phyloP scores from a whole-genome alignment of 108 stramenopile genomes.

The Nitzschia palea region DNA sequence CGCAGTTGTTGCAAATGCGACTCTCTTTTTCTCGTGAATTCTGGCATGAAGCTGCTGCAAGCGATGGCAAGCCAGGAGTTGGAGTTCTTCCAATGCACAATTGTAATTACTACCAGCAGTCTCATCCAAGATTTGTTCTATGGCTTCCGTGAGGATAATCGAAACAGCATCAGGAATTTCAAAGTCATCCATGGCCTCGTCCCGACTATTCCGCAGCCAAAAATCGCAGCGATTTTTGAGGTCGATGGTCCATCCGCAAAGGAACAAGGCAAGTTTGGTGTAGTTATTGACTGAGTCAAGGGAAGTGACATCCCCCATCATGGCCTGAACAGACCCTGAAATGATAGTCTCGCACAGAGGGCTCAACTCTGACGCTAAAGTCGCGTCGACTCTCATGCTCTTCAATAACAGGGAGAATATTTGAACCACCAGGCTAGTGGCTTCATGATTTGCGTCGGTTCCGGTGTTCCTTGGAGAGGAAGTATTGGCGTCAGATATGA shows the following conservation, averaged over 20 bases:
- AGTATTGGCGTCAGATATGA: background rate
- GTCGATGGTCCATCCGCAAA: slow-evolving; percentile 41
- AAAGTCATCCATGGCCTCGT: slow-evolving; percentile 1
- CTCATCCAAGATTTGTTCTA: background rate
- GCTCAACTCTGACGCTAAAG: slow-evolving; percentile 20
- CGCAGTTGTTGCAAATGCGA: slow-evolving; percentile 16
- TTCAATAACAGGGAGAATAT: slow-evolving; percentile 21
- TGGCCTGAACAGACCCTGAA: background rate
- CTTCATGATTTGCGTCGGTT: background rate
- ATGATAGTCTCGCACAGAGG: slow-evolving; percentile 29
- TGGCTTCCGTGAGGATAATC: slow-evolving; percentile 7
- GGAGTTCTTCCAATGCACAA: slow-evolving; percentile 18
- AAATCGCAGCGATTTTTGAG: slow-evolving; percentile 43
- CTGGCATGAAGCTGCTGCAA: slow-evolving; percentile 41
- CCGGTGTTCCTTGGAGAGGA: background rate
- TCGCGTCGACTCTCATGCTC: slow-evolving; percentile 30
- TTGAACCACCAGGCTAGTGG: background rate
- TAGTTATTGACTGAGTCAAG: background rate
- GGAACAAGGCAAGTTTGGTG: slow-evolving; percentile 2
- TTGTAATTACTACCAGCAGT: background rate
- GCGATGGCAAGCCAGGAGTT: slow-evolving; percentile 43
- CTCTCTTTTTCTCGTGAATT: slow-evolving; percentile 38
- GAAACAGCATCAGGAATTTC: slow-evolving; percentile 14
- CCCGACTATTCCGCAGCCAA: slow-evolving; percentile 33
- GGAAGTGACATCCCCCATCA: background rate